A percentile compares a stretch with the other conserved stretches of the same genome.
Evolutionary conservation across 2,329 filamentous ascomycete species (phyloP).

Genomic region (Penicillium expansum): DNA sequence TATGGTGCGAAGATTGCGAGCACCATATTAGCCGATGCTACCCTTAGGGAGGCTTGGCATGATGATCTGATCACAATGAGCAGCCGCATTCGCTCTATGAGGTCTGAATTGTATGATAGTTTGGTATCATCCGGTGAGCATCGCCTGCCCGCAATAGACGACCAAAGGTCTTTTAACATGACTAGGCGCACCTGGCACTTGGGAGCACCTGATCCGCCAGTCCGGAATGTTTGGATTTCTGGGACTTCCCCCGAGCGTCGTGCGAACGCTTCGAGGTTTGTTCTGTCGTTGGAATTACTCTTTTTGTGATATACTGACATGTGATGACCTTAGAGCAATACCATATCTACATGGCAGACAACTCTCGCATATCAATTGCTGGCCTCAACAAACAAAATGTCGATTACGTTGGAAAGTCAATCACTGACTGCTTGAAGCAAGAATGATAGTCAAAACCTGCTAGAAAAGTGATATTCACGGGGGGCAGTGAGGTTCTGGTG

Average conservation of each 20-base stretch:
- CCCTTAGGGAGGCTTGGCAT: slow-evolving; percentile 82
- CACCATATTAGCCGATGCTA: slow-evolving; percentile 71
- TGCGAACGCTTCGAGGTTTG: slow-evolving; percentile 36
- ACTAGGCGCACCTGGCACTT: slow-evolving; percentile 71
- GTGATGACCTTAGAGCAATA: slow-evolving; percentile 33
- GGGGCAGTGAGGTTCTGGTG: background rate
- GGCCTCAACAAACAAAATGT: slow-evolving; percentile 67
- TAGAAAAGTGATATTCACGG: background rate
- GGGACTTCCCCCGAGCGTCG: slow-evolving; percentile 47
- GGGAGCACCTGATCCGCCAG: slow-evolving; percentile 65
- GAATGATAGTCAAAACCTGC: background rate
- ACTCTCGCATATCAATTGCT: slow-evolving; percentile 93
- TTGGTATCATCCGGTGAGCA: slow-evolving; percentile 43
- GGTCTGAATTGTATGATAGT: slow-evolving; percentile 69
- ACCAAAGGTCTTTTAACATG: slow-evolving; percentile 50
- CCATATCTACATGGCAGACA: slow-evolving; percentile 62
- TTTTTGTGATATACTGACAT: slow-evolving; percentile 1
- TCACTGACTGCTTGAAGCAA: slow-evolving; percentile 16
- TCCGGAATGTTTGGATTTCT: slow-evolving; percentile 96
- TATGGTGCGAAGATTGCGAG: slow-evolving; percentile 86
- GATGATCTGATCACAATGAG: slow-evolving; percentile 86
- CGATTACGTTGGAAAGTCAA: slow-evolving; percentile 29
- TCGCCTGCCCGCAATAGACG: background rate
- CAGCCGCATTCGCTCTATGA: slow-evolving; percentile 87
- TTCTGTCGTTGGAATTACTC: background rate